phyloP scores from a whole-genome alignment of 2,329 filamentous ascomycete species.

The Xylogone sp. region DNA sequence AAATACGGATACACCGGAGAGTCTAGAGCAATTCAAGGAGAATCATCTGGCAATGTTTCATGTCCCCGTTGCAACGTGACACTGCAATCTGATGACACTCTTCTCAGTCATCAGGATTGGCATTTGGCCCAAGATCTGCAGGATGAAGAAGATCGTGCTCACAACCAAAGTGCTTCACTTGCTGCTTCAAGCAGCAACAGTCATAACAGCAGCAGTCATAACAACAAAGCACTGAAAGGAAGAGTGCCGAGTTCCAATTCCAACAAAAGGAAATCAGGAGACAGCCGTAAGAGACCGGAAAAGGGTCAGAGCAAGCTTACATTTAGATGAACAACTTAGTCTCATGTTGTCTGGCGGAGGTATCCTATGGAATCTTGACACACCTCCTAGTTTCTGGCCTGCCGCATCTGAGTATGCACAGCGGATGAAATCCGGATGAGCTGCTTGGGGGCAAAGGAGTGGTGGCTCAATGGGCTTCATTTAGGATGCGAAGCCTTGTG shows the following conservation, averaged over 20 bases:
- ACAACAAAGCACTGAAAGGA: conserved; percentile 4
- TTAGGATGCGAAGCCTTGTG: background rate
- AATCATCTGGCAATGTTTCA: conserved; percentile 33
- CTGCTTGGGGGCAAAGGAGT: background rate
- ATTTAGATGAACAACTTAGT: conserved; percentile 36
- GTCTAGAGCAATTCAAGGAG: conserved; percentile 26
- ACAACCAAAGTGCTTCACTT: background rate
- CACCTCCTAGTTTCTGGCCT: background rate
- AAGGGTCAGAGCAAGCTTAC: conserved; percentile 58
- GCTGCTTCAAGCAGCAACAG: conserved; percentile 5
- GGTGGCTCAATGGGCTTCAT: background rate
- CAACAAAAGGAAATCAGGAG: conserved; percentile 21
- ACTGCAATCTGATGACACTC: conserved; percentile 53
- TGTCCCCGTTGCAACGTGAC: conserved; percentile 64
- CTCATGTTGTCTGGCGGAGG: background rate
- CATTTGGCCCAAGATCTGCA: conserved; percentile 89
- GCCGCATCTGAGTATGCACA: background rate
- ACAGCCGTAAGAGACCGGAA: conserved; percentile 33
- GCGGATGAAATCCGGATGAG: background rate
- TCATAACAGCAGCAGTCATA: conserved; percentile 32
- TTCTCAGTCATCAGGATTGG: conserved; percentile 84
- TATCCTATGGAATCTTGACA: background rate
- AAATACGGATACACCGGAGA: conserved; percentile 8
- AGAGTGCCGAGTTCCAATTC: conserved; percentile 28
- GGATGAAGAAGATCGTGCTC: conserved; percentile 32